A percentile compares a stretch with the other conserved stretches of the same genome.
Evolutionary conservation across 257 asterid genomes (phyloP).

Genomic region (Paraleonurus japonicus): DNA sequence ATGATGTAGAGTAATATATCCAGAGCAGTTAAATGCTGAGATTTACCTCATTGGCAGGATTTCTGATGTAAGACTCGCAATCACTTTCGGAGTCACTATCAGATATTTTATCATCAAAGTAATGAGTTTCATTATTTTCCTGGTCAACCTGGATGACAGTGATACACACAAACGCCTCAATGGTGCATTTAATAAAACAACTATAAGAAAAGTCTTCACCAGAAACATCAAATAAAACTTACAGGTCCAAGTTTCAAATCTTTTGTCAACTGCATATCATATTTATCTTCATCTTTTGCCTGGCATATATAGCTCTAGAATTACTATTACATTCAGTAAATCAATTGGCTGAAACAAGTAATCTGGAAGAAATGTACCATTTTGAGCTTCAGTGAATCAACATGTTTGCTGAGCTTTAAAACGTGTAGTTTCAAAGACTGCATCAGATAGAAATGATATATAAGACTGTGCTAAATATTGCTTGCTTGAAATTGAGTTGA

Average conservation of each 20-base stretch:
- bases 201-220: not conserved
- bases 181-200: conserved; percentile 15
- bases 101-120: conserved; percentile 28
- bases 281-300: conserved; percentile 47
- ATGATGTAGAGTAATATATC: conserved; percentile 3
- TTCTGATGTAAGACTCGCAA: conserved; percentile 14
- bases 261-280: conserved; percentile 28
- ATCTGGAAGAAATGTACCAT: conserved; percentile 50
- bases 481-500: conserved; percentile 25
- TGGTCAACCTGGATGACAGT: conserved; percentile 41
- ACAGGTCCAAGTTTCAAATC: conserved; percentile 45
- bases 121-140: conserved; percentile 28
- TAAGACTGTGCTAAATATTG: conserved; percentile 23
- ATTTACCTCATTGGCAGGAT: conserved; percentile 39
- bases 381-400: conserved; percentile 65
- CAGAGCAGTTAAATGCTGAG: conserved; percentile 13
- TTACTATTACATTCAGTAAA: conserved; percentile 17
- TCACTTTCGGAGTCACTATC: conserved; percentile 24
- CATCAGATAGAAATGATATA: conserved; percentile 36
- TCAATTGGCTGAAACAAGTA: conserved; percentile 20
- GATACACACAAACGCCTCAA: conserved; percentile 20
- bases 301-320: conserved; percentile 31
- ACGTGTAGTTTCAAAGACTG: conserved; percentile 94
- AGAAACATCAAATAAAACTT: conserved; percentile 28
- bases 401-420: conserved; percentile 71